phyloP scores from a whole-genome alignment of 345 rosid genomes.

The Eucalyptus cladocalyx region DNA sequence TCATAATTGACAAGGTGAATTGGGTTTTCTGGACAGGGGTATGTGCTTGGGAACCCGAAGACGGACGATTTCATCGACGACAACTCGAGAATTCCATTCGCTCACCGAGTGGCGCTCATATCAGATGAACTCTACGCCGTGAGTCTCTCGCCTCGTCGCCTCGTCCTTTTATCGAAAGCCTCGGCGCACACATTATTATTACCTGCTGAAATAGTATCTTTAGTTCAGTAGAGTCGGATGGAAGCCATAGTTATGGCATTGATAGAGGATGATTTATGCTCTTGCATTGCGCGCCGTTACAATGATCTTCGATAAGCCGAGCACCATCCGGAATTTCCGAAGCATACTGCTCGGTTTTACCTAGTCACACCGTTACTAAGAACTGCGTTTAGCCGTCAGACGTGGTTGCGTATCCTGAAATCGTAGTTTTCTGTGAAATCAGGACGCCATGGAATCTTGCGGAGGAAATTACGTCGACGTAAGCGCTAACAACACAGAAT shows the following conservation, averaged over 20 bases:
- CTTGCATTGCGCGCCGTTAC: not conserved
- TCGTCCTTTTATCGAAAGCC: not conserved
- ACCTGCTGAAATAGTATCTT: not conserved
- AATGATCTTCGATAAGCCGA: not conserved
- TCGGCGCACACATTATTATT: not conserved
- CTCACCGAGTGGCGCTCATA: constrained; percentile 5
- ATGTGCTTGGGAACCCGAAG: constrained; percentile 23
- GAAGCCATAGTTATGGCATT: not conserved
- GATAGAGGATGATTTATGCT: not conserved
- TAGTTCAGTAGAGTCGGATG: not conserved
- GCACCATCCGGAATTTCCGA: not conserved
- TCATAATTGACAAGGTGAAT: not conserved
- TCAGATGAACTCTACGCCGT: constrained; percentile 12
- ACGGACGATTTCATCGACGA: constrained; percentile 10
- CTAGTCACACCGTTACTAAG: not conserved
- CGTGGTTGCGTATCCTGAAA: not conserved
- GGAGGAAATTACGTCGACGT: constrained; percentile 7
- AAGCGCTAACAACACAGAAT: constrained; percentile 5
- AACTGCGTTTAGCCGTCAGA: not conserved
- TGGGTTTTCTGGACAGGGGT: constrained; percentile 3
- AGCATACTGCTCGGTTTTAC: not conserved
- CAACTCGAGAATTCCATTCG: constrained; percentile 5
- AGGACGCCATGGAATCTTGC: constrained; percentile 4
- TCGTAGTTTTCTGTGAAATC: not conserved
- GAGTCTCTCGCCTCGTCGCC: not conserved